phyloP scores from a whole-genome alignment of 768 basidiomycete species.

The Leccinum truebloodii region DNA sequence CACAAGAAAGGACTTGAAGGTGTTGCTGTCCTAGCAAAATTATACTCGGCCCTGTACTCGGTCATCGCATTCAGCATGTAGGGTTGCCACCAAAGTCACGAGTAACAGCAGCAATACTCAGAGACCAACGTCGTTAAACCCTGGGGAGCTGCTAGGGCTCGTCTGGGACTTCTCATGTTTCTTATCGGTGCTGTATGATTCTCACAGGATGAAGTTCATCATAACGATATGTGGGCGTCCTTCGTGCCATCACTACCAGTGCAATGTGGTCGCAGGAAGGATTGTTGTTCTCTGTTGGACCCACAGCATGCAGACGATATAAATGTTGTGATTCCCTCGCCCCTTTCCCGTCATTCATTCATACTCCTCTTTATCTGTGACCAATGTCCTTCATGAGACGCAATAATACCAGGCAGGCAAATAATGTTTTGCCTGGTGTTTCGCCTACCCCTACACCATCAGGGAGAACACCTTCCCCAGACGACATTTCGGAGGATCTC shows the following conservation, averaged over 20 bases:
- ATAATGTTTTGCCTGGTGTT: neutral
- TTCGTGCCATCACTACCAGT: slow-evolving; percentile 1
- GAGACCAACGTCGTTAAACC: neutral
- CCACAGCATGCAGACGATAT: slow-evolving; percentile 7
- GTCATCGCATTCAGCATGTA: neutral
- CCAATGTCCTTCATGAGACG: slow-evolving; percentile 12
- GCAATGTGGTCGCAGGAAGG: neutral
- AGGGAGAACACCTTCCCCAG: slow-evolving; percentile 11
- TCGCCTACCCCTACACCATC: slow-evolving; percentile 4
- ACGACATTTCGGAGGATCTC: slow-evolving; percentile 12
- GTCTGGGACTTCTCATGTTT: neutral
- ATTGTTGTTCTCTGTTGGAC: neutral
- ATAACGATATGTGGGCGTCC: neutral
- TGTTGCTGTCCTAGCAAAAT: neutral
- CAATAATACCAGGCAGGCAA: neutral
- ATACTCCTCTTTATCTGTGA: neutral
- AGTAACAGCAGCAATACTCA: neutral
- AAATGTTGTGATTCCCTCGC: slow-evolving; percentile 4
- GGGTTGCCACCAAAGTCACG: neutral
- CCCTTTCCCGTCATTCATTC: neutral
- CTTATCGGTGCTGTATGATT: neutral
- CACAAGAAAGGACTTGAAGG: slow-evolving; percentile 7
- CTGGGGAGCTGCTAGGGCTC: neutral
- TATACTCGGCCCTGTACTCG: neutral
- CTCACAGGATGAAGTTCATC: slow-evolving; percentile 2